Conservation (phyloP, 441 rosid genomes). For the Brassica hybrid region DNA sequence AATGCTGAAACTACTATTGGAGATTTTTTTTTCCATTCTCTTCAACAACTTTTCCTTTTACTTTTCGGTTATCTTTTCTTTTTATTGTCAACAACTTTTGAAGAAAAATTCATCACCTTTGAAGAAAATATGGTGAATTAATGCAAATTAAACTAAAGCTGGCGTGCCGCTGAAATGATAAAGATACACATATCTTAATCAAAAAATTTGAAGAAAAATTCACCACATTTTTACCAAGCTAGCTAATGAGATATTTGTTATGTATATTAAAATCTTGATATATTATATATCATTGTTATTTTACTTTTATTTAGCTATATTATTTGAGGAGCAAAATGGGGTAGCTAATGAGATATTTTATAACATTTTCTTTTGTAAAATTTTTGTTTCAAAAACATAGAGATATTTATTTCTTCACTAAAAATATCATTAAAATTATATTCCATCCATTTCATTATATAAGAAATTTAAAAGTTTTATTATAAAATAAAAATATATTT, state of each 20-base stretch:
- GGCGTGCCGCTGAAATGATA: not conserved
- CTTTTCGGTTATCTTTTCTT: not conserved
- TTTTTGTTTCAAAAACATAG: not conserved
- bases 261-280: too few species aligned
- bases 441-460: not conserved
- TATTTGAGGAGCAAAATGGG: not conserved
- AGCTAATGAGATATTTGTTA: not conserved
- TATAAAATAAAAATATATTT: not conserved
- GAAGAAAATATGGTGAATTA: too few species aligned
- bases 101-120: too few species aligned
- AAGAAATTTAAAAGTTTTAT: not conserved
- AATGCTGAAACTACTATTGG: constrained; percentile 9
- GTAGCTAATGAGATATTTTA: not conserved
- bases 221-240: not conserved
- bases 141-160: not conserved
- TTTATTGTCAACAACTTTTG: too few species aligned
- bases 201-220: not conserved
- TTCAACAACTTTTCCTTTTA: not conserved
- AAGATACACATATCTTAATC: not conserved
- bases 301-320: too few species aligned
- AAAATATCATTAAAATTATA: not conserved
- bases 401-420: not conserved
- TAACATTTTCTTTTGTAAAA: not conserved
- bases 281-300: not conserved
- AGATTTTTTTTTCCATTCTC: not conserved